Evolutionary conservation across 2,329 filamentous ascomycete genomes (phyloP), one percentile per base, ranked within the genome.

Genomic region (Sporothrix dimorphospora): DNA sequence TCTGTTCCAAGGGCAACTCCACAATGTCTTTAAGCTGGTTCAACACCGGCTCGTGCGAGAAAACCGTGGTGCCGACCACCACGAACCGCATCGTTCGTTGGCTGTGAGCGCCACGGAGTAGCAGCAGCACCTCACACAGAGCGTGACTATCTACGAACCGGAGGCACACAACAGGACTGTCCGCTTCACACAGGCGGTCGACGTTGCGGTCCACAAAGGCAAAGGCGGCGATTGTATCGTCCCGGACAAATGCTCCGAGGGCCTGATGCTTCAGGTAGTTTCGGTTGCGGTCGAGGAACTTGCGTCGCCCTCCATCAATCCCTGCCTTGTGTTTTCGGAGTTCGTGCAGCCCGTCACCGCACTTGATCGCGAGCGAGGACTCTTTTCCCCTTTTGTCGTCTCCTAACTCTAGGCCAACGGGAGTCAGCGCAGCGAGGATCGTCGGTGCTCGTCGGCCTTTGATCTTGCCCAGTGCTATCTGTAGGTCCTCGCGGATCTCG

Each of bases 1-100:
- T 81, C 1, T 86, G 78, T 3, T 86, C 81, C 0, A 94, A 80
- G 0, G 90, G 86, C 0, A 92, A 70, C 1, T 89, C 84, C 0
- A 77, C 80, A 30, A 88, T 87, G 0, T 82, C 79, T 77, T 92
- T 85, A 1, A 94, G 80, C 1, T 87, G 84, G 65, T 85, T 79
- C 4, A 94, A 78, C 1, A 94, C 84, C 0, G 91, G 91, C 70
- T 92, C 89, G 71, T 89, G 92, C 0, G 91, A 88, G 77, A 93
- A 94, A 0, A 90, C 84, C 0, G 91, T 83, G 0, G 91, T 90
- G 55, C 92, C 86, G 0, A 93, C 86, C 2, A 89, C 79, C 0
- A 90, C 78, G 59, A 93, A 89, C 1, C 77, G 78, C 3, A 87
- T 69, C 0, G 74, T 51, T 47, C 34, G 42, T 21, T 45, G 34